Conservation (phyloP, 495 filamentous ascomycete species). For the Bacidia rubella region DNA sequence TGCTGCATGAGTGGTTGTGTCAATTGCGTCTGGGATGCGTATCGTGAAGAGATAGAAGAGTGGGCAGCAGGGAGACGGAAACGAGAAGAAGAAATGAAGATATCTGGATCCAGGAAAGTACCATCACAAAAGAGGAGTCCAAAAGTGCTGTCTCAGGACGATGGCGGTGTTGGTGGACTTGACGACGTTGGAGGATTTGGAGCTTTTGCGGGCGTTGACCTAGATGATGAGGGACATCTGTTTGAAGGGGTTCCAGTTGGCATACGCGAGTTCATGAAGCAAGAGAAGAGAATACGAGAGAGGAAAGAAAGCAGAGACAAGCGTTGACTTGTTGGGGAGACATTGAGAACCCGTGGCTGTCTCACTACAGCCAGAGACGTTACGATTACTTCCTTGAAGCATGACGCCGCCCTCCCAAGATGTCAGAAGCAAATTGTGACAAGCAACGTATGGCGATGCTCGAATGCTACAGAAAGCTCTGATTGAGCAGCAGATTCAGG, state of each 20-base stretch:
- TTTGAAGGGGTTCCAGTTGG: conserved; percentile 81
- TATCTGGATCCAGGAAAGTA: conserved; percentile 18
- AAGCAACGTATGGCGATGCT: no score
- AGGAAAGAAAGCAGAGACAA: conserved; percentile 29
- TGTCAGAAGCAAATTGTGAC: no score
- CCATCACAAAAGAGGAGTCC: conserved; percentile 26
- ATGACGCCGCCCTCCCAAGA: no score
- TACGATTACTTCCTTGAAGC: no score
- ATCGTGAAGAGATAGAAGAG: conserved; percentile 78
- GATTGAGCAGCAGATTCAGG: no score
- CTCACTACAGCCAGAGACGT: no score
- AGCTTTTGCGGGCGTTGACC: conserved; percentile 26
- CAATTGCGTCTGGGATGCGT: conserved; percentile 92
- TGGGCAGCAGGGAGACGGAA: conserved; percentile 57
- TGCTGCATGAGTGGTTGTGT: conserved; percentile 99
- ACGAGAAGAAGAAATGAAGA: conserved; percentile 20
- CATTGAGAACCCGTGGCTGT: no score
- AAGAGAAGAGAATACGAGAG: conserved; percentile 79
- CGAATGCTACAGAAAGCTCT: no score
- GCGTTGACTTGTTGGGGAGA: not conserved
- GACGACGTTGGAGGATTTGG: conserved; percentile 23
- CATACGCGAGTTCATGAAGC: conserved; percentile 94
- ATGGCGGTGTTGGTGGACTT: conserved; percentile 65
- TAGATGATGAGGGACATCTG: conserved; percentile 44
- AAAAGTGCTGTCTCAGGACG: conserved; percentile 55